Percentiles rank a stretch among this genome's conserved stretches.
phyloP scores from a whole-genome alignment of 2,329 filamentous ascomycete species.

The Penicillium sp. region DNA sequence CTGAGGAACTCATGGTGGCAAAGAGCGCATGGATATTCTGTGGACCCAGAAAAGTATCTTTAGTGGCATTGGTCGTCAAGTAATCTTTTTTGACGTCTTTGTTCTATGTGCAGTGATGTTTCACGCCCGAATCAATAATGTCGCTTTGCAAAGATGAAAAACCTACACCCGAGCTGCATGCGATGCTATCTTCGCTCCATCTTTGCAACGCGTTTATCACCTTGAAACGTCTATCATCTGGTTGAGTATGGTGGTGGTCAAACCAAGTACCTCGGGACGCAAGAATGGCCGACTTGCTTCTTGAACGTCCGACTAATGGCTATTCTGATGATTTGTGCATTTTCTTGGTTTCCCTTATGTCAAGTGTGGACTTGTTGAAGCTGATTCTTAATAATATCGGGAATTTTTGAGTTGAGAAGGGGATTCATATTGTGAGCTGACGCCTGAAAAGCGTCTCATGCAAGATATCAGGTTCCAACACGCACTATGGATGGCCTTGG shows the following conservation, averaged over 20 bases:
- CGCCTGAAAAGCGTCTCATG: no score
- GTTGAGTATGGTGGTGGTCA: conserved; percentile 6
- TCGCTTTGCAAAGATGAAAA: neutral
- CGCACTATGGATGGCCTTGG: no score
- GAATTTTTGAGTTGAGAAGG: no score
- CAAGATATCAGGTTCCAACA: no score
- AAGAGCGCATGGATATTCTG: neutral
- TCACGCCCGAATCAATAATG: conserved; percentile 2
- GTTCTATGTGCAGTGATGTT: conserved; percentile 2
- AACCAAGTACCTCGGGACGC: conserved; percentile 1
- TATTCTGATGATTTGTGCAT: conserved; percentile 1
- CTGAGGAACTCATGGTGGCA: neutral
- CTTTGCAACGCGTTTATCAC: conserved; percentile 1
- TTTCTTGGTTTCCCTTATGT: conserved; percentile 2
- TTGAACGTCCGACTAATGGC: neutral
- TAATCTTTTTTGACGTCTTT: conserved; percentile 10
- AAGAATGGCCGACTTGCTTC: conserved; percentile 2
- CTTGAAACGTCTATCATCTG: conserved; percentile 5
- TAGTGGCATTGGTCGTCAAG: conserved; percentile 8
- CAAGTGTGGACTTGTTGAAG: neutral
- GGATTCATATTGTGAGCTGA: no score
- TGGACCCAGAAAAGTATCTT: neutral
- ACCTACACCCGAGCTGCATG: neutral
- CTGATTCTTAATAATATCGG: no score
- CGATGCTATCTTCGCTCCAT: conserved; percentile 4